Base-by-base conservation (phyloP, 345 rosid species). In the Populus nigra region DNA sequence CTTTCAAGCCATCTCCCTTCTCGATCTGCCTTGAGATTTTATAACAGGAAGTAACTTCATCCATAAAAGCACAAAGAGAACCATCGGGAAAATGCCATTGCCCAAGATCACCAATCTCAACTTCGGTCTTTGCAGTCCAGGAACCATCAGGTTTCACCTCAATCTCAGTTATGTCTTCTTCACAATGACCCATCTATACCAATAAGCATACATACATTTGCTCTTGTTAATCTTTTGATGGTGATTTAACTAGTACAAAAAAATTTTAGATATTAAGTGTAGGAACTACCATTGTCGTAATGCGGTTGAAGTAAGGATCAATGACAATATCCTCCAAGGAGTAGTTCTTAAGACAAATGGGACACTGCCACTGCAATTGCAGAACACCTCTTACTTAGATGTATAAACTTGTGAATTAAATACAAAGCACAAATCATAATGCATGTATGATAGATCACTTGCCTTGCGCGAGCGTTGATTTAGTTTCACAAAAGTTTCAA, bases 111-210 rank as follows among this genome's bases (percentile, higher is more conserved):
- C 80, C 68, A 22, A 72, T 13, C 33, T 81, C 83, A 72, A 65
- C 68, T 71, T 79, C 79, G 38, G 76, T 74, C 76, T 86, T 84
- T 16, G 53, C 85, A 36, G 70, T 39, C 88, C 88, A 85, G 18
- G 84, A 80, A 65, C 88, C 88, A 83, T 85, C 84, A 78, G 83
- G 83, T 76, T 80, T 83, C 81, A 85, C 77, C 75, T 80, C 84
- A 59, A 85, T 78, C 68, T 83, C 86, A 53, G 84, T 83, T 25
- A 78, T 27, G 76, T 85, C 88, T 53, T 85, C 88, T 11, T 76
- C 73, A 63, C 84, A 85, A 55, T 80, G 72, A 73, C 13, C 25
- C 88, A 85, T 76, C 88, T 85, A 78, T 29, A 69, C 25, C 29
- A 22, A 69, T 35, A 38, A 16, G 45, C 45, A 25, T n/a, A n/a